phyloP scores from a whole-genome alignment of 352 stramenopile genomes.

The Nothophytophthora sp. region DNA sequence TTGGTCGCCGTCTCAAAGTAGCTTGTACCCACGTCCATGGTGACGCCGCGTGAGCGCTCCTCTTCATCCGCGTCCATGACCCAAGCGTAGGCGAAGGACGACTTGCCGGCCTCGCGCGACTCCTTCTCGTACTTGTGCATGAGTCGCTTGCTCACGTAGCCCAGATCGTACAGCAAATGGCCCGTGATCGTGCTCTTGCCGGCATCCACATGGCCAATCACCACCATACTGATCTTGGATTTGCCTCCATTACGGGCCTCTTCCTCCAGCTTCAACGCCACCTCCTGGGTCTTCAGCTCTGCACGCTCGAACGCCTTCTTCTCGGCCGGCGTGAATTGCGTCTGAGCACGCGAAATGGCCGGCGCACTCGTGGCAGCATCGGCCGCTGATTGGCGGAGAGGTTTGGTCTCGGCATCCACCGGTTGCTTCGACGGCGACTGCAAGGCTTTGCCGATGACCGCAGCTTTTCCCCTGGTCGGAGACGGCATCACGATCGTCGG shows the following conservation, averaged over 20 bases:
- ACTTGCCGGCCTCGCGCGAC: slow-evolving; percentile 91
- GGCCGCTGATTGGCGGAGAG: slow-evolving; percentile 19
- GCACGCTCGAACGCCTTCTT: slow-evolving; percentile 70
- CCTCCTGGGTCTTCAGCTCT: slow-evolving; percentile 69
- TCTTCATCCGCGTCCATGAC: slow-evolving; percentile 91
- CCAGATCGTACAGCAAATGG: slow-evolving; percentile 92
- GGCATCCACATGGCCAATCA: slow-evolving; percentile 97
- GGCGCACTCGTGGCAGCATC: slow-evolving; percentile 27
- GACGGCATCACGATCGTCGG: slow-evolving; percentile 34
- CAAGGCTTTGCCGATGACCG: slow-evolving; percentile 40
- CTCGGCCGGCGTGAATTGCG: slow-evolving; percentile 56
- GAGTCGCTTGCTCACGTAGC: slow-evolving; percentile 84
- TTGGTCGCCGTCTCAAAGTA: slow-evolving; percentile 90
- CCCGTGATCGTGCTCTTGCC: slow-evolving; percentile 98
- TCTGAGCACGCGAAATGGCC: slow-evolving; percentile 29
- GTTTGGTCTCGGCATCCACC: slow-evolving; percentile 19
- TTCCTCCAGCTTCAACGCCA: slow-evolving; percentile 44
- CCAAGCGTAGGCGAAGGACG: slow-evolving; percentile 97
- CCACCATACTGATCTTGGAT: slow-evolving; percentile 92
- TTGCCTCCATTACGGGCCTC: slow-evolving; percentile 56
- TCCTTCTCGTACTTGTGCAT: slow-evolving; percentile 94
- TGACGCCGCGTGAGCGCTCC: slow-evolving; percentile 94
- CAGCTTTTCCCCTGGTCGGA: slow-evolving; percentile 44
- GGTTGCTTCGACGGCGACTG: slow-evolving; percentile 2
- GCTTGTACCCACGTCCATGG: slow-evolving; percentile 97